Conservation (phyloP, 805 yeast genomes). For the Wickerhamiella siamensis region DNA sequence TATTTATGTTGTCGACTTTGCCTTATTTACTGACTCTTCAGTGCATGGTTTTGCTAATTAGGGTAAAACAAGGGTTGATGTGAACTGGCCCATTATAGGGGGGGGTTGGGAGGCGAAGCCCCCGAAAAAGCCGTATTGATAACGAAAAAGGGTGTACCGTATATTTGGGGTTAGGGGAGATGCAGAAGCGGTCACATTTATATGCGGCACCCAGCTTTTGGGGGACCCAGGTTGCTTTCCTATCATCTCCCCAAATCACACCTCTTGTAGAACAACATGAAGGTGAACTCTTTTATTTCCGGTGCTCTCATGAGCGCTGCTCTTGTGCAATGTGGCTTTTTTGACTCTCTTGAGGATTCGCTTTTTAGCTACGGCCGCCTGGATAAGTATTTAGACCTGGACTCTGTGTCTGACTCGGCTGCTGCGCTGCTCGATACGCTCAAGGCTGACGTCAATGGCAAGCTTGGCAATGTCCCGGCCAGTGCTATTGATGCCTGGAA, state of each 20-base stretch:
- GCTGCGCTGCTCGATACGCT: slow-evolving; percentile 23
- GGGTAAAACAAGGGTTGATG: too few relatives aligned
- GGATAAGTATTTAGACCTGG: slow-evolving; percentile 9
- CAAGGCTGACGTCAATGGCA: slow-evolving; percentile 10
- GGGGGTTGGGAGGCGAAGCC: too few relatives aligned
- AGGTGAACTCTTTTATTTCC: slow-evolving; percentile 1
- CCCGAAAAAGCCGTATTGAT: too few relatives aligned
- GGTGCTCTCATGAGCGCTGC: slow-evolving; percentile 11
- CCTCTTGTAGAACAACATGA: not conserved
- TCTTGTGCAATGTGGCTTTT: slow-evolving; percentile 11
- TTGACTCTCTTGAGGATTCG: slow-evolving; percentile 13
- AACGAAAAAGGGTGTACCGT: too few relatives aligned
- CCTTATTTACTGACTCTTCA: too few relatives aligned
- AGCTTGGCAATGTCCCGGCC: slow-evolving; percentile 18
- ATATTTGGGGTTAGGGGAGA: too few relatives aligned
- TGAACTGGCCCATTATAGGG: too few relatives aligned
- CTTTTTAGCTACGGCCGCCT: slow-evolving; percentile 7
- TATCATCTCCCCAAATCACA: not conserved
- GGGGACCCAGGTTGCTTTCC: not conserved
- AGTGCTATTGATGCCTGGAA: slow-evolving; percentile 22
- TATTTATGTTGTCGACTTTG: too few relatives aligned
- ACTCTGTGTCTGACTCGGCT: not conserved
- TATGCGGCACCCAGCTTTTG: not conserved
- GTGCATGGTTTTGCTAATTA: too few relatives aligned
- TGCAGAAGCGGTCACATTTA: slow-evolving; percentile 3